Base-by-base conservation (phyloP, 331 rosid species). In the Stylosanthes scabra region DNA sequence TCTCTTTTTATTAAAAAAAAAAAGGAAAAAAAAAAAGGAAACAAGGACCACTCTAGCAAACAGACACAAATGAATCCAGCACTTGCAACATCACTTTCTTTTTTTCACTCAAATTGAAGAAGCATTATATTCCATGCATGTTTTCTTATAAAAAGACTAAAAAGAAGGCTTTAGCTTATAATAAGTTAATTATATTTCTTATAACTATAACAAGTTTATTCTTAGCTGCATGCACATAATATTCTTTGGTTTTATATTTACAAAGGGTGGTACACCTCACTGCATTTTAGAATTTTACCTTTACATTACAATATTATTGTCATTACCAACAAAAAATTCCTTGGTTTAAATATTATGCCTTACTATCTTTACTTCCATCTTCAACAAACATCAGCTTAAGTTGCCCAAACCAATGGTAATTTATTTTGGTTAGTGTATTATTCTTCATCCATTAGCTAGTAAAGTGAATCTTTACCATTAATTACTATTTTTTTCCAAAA, bases 31-130 rank as follows among this genome's bases (percentile, higher is more conserved):
- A 59, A 3, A 37, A 59, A 7, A 11, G 39, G 50, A 80, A 80
- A 45, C 63, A 63, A 74, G 83, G 80, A 80, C 83, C 80, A 74
- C 77, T 70, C 50, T 31, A 80, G 61, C 27, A 59, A 28, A 31
- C 3, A 31, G 39, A 44, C 11, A 13, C 56, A 27, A 51, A 28
- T 72, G 14, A 73, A 63, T 74, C 52, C 57, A 42, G 50, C n/a
- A 27, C 14, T 14, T 1, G 11, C 29, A 51, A 45, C 29, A 50
- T 60, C 66, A 73, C 71, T 66, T 75, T 67, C 69, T n/a, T 80
- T 55, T 31, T 66, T 56, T 51, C 57, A 51, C 57, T 56, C 59
- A 59, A 59, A 51, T 54, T 50, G 41, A 29, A 72, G 44, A 15
- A 72, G 31, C n/a, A n/a, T n/a, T n/a, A n/a, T 60, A 51, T 54